phyloP scores from a whole-genome alignment of 805 yeast genomes.

The Candida arabinofermentans region DNA sequence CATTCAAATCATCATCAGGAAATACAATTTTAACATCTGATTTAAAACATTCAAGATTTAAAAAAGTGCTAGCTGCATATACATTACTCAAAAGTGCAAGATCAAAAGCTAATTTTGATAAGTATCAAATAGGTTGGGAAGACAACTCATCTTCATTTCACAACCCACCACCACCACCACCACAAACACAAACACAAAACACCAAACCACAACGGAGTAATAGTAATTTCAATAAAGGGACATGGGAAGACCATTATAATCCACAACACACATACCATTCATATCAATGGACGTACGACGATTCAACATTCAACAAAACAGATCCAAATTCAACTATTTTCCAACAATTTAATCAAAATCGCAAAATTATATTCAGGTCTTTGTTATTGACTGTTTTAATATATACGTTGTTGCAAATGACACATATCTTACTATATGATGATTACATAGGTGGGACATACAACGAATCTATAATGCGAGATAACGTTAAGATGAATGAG shows the following conservation, averaged over 20 bases:
- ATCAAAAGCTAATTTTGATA: conserved; percentile 43
- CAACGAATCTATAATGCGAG: conserved; percentile 14
- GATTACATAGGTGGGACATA: conserved; percentile 29
- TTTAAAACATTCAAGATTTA: conserved; percentile 44
- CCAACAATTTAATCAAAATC: conserved; percentile 27
- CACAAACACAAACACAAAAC: conserved; percentile 17
- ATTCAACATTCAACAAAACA: conserved; percentile 21
- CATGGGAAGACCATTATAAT: conserved; percentile 29
- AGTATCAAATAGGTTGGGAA: conserved; percentile 43
- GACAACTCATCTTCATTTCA: conserved; percentile 22
- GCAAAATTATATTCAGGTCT: conserved; percentile 25
- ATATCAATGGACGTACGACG: conserved; percentile 26
- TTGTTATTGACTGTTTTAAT: conserved; percentile 24
- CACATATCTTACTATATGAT: conserved; percentile 27
- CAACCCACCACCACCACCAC: conserved; percentile 20
- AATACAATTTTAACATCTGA: conserved; percentile 14
- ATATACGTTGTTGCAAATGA: conserved; percentile 28
- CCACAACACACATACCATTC: conserved; percentile 13
- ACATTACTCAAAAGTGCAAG: conserved; percentile 45
- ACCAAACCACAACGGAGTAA: no score
- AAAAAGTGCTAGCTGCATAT: conserved; percentile 55
- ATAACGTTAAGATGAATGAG: conserved; percentile 32
- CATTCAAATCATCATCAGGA: neutral
- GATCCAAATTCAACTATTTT: conserved; percentile 22
- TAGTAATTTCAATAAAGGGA: conserved; percentile 16